Evolutionary conservation across 2,329 filamentous ascomycete genomes (phyloP).

Genomic region (Cadophora gregata): DNA sequence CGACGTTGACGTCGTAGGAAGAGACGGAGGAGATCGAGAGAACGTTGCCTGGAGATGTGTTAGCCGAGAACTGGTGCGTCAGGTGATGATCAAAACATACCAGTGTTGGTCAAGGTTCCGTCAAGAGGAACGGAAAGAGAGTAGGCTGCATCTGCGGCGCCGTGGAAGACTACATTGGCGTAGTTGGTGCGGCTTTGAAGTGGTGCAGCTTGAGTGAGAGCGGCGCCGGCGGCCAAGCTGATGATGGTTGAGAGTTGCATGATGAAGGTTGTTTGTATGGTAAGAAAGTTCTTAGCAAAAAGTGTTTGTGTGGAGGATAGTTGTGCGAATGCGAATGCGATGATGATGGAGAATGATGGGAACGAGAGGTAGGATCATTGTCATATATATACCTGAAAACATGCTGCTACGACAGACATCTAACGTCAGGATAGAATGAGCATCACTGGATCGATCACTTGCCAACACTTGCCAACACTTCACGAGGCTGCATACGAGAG

Average conservation of each 20-base stretch:
- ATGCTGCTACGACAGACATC: neutral
- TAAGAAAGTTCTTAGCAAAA: neutral
- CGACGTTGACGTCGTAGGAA: conserved; percentile 28
- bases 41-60: conserved; percentile 33
- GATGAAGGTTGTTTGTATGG: conserved; percentile 1
- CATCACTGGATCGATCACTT: conserved; percentile 17
- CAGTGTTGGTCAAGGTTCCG: conserved; percentile 25
- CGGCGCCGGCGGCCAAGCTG: conserved; percentile 26
- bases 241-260: conserved; percentile 21
- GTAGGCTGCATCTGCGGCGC: conserved; percentile 38
- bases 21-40: conserved; percentile 38
- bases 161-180: conserved; percentile 34
- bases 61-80: neutral
- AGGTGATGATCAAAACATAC: conserved; percentile 19
- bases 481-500: conserved; percentile 5
- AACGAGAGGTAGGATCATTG: neutral
- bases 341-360: conserved; percentile 1
- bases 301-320: neutral
- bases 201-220: conserved; percentile 33
- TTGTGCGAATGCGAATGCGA: neutral
- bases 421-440: neutral
- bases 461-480: neutral
- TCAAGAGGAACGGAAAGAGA: conserved; percentile 35
- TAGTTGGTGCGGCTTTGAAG: conserved; percentile 14
- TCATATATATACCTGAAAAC: conserved; percentile 6